Percentiles rank a stretch among this genome's conserved stretches.
Conservation (phyloP, 1,284 basidiomycete species). For the Meira nashicola region DNA sequence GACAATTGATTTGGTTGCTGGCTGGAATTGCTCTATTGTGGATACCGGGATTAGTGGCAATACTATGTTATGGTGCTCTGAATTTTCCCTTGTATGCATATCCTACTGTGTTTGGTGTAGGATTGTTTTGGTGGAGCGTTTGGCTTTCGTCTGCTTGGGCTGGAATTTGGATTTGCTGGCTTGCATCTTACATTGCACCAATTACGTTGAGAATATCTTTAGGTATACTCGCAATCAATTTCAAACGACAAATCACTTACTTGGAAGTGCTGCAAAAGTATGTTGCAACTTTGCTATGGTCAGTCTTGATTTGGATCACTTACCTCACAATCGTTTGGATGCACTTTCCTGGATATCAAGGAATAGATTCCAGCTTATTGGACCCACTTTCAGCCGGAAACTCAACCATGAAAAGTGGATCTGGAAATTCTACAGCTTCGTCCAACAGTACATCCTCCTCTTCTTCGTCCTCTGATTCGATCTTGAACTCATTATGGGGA, state of each 20-base stretch:
- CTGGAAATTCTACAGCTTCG: neutral
- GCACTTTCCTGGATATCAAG: constrained; percentile 28
- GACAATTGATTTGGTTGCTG: neutral
- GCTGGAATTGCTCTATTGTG: constrained; percentile 24
- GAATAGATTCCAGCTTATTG: neutral
- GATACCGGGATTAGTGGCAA: constrained; percentile 64
- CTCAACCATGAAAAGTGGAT: neutral
- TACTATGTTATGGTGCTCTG: constrained; percentile 60
- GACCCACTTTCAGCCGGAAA: neutral
- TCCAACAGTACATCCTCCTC: neutral
- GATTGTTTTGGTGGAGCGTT: constrained; percentile 76
- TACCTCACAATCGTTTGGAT: constrained; percentile 44
- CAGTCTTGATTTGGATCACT: constrained; percentile 61
- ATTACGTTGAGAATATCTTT: constrained; percentile 18
- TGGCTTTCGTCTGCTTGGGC: constrained; percentile 75
- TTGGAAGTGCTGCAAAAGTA: constrained; percentile 64
- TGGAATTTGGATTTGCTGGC: constrained; percentile 78
- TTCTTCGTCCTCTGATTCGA: neutral
- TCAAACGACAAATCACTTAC: constrained; percentile 63
- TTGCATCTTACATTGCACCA: constrained; percentile 59
- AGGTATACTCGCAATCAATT: constrained; percentile 47
- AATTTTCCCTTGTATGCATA: constrained; percentile 57
- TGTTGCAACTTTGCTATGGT: constrained; percentile 68
- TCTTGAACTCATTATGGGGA: neutral
- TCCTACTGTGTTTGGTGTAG: constrained; percentile 58